Conservation (phyloP, 2,329 filamentous ascomycete genomes). For the Pyrenochaeta sp. region DNA sequence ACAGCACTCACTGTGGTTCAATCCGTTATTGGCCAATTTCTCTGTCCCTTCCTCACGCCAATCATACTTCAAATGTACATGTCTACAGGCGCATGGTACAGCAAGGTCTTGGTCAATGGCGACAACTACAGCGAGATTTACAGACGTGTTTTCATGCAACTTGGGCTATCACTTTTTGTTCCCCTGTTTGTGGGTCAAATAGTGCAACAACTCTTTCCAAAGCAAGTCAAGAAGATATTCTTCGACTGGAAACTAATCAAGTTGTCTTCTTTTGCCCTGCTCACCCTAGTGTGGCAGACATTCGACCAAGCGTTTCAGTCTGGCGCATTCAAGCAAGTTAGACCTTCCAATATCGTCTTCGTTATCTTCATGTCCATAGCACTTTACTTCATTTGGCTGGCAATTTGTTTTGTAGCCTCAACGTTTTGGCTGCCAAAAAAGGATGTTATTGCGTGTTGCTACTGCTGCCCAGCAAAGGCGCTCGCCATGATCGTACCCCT, state of each 20-base stretch:
- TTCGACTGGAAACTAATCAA: constrained; percentile 57
- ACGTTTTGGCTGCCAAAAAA: constrained; percentile 64
- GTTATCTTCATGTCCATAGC: constrained; percentile 73
- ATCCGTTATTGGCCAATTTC: constrained; percentile 74
- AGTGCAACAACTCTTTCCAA: constrained; percentile 65
- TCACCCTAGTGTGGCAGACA: constrained; percentile 69
- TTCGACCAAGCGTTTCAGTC: constrained; percentile 73
- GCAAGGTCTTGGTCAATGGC: constrained; percentile 63
- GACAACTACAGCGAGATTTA: constrained; percentile 69
- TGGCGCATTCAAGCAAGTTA: constrained; percentile 66
- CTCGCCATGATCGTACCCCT: constrained; percentile 75
- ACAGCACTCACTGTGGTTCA: constrained; percentile 62
- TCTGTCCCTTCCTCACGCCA: constrained; percentile 73
- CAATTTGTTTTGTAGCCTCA: constrained; percentile 66
- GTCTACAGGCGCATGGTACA: constrained; percentile 61
- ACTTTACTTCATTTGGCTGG: constrained; percentile 69
- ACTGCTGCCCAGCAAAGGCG: constrained; percentile 77
- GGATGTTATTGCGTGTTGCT: constrained; percentile 75
- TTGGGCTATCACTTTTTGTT: constrained; percentile 72
- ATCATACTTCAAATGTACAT: constrained; percentile 70
- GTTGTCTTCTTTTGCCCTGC: constrained; percentile 53
- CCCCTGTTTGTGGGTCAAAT: constrained; percentile 70
- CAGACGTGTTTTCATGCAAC: constrained; percentile 70
- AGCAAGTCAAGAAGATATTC: constrained; percentile 63
- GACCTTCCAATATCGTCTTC: constrained; percentile 69